Conservation (phyloP, 2,329 filamentous ascomycete species). For the Thielaviopsis musarum region DNA sequence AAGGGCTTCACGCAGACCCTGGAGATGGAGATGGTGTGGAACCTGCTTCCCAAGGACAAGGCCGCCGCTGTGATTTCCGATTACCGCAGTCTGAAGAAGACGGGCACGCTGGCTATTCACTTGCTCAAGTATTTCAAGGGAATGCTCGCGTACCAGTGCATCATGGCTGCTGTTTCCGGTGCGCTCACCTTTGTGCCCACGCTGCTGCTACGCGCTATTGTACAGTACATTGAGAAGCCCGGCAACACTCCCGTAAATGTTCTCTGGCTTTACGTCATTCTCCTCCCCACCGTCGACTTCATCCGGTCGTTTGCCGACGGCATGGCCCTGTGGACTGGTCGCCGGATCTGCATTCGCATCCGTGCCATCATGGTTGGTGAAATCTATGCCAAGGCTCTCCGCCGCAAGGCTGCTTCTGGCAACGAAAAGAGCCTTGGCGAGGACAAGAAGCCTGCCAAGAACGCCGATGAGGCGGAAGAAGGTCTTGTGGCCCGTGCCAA, state of each 20-base stretch:
- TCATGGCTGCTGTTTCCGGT: slow-evolving; percentile 64
- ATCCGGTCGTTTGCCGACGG: slow-evolving; percentile 70
- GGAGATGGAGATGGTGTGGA: slow-evolving; percentile 81
- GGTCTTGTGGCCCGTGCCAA: slow-evolving; percentile 33
- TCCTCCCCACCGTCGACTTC: slow-evolving; percentile 69
- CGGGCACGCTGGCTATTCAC: slow-evolving; percentile 60
- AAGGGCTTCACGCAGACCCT: slow-evolving; percentile 73
- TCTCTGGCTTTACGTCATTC: slow-evolving; percentile 87
- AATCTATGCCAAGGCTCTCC: slow-evolving; percentile 88
- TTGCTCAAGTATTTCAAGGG: slow-evolving; percentile 71
- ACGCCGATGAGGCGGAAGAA: slow-evolving; percentile 20
- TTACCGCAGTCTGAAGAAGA: slow-evolving; percentile 76
- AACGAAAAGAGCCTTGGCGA: slow-evolving; percentile 57
- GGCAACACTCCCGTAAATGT: slow-evolving; percentile 62
- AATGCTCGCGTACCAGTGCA: slow-evolving; percentile 57
- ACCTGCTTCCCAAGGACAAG: slow-evolving; percentile 75
- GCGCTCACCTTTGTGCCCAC: slow-evolving; percentile 85
- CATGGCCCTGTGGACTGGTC: slow-evolving; percentile 80
- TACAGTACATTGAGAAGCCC: slow-evolving; percentile 85
- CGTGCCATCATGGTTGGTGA: slow-evolving; percentile 93
- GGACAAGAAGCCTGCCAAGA: slow-evolving; percentile 28
- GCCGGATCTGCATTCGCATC: slow-evolving; percentile 83
- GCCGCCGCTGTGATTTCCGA: slow-evolving; percentile 62
- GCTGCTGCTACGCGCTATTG: slow-evolving; percentile 72
- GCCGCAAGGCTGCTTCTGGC: slow-evolving; percentile 71